Percentiles rank a stretch among this genome's conserved stretches.
phyloP scores from a whole-genome alignment of 805 yeast species.

The Candida endomychidarum region DNA sequence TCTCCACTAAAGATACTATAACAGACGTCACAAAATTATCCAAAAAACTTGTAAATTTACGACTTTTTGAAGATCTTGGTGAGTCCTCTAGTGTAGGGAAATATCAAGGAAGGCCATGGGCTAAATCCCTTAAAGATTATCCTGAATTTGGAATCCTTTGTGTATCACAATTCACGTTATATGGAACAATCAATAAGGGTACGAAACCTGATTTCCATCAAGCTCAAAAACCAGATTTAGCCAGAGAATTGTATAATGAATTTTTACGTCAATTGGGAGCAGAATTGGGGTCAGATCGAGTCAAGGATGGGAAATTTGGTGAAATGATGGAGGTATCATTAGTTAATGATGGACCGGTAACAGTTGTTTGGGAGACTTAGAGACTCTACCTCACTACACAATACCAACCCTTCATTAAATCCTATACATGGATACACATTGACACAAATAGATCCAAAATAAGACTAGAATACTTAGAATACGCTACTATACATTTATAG shows the following conservation, averaged over 20 bases:
- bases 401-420: no score
- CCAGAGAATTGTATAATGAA: constrained; percentile 49
- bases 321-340: constrained; percentile 90
- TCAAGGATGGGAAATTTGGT: constrained; percentile 88
- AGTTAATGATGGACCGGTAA: constrained; percentile 92
- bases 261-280: constrained; percentile 49
- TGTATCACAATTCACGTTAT: constrained; percentile 89
- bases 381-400: not conserved
- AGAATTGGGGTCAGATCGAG: constrained; percentile 55
- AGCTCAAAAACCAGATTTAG: constrained; percentile 78
- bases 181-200: constrained; percentile 85
- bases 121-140: constrained; percentile 58
- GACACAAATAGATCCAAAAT: no score
- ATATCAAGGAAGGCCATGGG: constrained; percentile 75
- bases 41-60: constrained; percentile 60
- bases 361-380: constrained; percentile 73
- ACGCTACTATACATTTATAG: no score
- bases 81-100: constrained; percentile 40
- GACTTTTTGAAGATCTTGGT: constrained; percentile 68
- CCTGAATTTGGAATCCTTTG: constrained; percentile 72
- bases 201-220: constrained; percentile 92
- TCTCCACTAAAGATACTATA: constrained; percentile 70
- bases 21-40: constrained; percentile 73
- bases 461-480: no score
- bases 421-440: no score